These are phyloP conservation scores for Myxozyma sirexii DNA, from an alignment of 805 yeast species.

Conservation along the genomic window DNA sequence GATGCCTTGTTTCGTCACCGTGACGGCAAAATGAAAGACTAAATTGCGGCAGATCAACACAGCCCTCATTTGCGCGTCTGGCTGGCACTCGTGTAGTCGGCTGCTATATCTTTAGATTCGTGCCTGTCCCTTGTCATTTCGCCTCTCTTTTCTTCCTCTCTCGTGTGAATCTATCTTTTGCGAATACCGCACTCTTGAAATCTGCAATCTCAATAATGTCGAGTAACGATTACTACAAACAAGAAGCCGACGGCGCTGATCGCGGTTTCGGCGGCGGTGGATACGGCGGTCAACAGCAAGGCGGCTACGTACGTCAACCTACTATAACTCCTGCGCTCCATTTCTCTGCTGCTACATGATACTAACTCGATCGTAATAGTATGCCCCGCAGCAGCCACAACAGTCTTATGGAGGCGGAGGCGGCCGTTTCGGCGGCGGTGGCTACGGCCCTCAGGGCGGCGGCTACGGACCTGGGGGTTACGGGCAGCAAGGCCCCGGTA, in stretches of 20 bases:
- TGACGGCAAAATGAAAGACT: background rate
- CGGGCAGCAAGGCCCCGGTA: constrained; percentile 10
- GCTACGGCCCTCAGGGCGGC: constrained; percentile 13
- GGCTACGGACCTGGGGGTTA: constrained; percentile 12
- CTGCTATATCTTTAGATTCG: background rate
- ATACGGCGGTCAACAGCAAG: constrained; percentile 5
- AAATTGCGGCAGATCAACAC: background rate
- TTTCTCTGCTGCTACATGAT: background rate
- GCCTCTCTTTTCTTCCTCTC: too few species aligned
- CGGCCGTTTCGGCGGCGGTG: constrained; percentile 13
- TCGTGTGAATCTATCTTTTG: background rate
- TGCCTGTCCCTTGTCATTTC: background rate
- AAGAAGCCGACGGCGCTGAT: background rate
- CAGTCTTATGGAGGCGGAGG: constrained; percentile 15
- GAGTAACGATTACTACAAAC: constrained; percentile 15
- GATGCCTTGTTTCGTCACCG: too few species aligned
- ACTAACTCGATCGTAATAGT: background rate
- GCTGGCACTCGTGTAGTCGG: background rate
- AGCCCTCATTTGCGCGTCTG: background rate
- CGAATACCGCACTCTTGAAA: too few species aligned
- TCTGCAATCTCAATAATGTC: constrained; percentile 5
- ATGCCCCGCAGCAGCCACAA: constrained; percentile 23
- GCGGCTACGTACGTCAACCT: constrained; percentile 5
- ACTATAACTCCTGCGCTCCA: background rate
- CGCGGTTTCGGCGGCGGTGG: constrained; percentile 8